Conservation (phyloP, 164 flowering plant species). For the Aristolochia contorta region DNA sequence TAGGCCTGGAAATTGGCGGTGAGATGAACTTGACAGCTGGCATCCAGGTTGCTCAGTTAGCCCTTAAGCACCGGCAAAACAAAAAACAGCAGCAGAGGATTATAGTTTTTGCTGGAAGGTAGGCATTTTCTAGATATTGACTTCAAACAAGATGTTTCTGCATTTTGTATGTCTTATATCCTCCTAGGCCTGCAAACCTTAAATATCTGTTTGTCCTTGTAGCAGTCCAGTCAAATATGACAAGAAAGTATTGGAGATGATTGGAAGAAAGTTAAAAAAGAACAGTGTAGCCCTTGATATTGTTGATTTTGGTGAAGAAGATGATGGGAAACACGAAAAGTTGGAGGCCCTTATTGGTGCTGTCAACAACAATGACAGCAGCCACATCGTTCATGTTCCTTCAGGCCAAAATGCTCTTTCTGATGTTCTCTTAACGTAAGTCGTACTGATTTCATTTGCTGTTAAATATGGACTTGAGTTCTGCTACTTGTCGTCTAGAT, state of each 20-base stretch:
- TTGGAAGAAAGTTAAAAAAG: conserved; percentile 86
- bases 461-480: background rate
- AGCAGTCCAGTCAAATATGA: conserved; percentile 82
- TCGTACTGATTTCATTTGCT: background rate
- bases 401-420: conserved; percentile 77
- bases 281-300: conserved; percentile 93
- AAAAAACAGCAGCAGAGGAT: conserved; percentile 93
- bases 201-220: background rate
- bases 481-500: too few species aligned
- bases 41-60: conserved; percentile 88
- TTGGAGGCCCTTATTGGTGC: conserved; percentile 80
- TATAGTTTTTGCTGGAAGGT: conserved; percentile 98
- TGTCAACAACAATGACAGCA: conserved; percentile 79
- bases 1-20: conserved; percentile 85
- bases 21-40: conserved; percentile 89
- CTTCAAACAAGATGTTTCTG: too few species aligned
- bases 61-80: conserved; percentile 95
- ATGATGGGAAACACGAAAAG: conserved; percentile 78
- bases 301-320: conserved; percentile 90
- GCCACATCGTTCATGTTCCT: conserved; percentile 91
- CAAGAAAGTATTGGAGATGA: conserved; percentile 73
- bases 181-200: background rate
- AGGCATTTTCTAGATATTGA: background rate
- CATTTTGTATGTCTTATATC: background rate
- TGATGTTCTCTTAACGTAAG: conserved; percentile 84